Base-by-base conservation (phyloP, 441 rosid species). In the Melastoma candidum region DNA sequence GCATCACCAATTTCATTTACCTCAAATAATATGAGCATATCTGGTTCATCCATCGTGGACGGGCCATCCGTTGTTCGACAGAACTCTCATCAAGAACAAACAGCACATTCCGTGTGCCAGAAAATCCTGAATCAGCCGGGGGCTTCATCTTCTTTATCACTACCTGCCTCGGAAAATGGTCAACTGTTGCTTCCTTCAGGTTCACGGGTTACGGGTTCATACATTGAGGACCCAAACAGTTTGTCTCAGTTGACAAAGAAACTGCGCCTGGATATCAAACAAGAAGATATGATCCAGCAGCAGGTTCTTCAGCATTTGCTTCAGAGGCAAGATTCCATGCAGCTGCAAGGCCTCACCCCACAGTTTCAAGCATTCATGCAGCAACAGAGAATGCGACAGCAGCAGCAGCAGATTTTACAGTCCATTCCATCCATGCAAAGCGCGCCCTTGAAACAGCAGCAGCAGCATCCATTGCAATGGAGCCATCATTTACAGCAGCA, bases 1-100 rank as follows among this genome's bases (percentile, higher is more conserved):
- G 90, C 97, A 3, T 93, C 97, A 0, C 98, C 98, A 12, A 66
- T 93, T 92, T 93, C 98, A 0, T 93, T 86, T 69, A 66, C 95
- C 41, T 93, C 98, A 12, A 92, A 92, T 68, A 90, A 90, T 61
- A 77, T 90, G 53, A 87, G 88, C 58, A 71, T 90, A 57, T 92
- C 96, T 3, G 96, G 96, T 12, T 84, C 95, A 7, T 88, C 98
- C 7, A 75, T 81, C 55, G 78, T 77, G 51, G 98, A 93, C 54
- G 98, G 95, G 17, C 85, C 97, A 26, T 84, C 86, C n/a, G 75
- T 76, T 14, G 89, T 77, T 63, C 98, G 84, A 66, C 81, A 77
- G 62, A 74, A 76, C 26, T 69, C 85, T 69, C 87, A 75, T 59
- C 90, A 77, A 64, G 95, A 87, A 46, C 84, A 79, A 9, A 71